Evolutionary conservation across 306 rosid species (phyloP).

Genomic region (Trifolium fragiferum): DNA sequence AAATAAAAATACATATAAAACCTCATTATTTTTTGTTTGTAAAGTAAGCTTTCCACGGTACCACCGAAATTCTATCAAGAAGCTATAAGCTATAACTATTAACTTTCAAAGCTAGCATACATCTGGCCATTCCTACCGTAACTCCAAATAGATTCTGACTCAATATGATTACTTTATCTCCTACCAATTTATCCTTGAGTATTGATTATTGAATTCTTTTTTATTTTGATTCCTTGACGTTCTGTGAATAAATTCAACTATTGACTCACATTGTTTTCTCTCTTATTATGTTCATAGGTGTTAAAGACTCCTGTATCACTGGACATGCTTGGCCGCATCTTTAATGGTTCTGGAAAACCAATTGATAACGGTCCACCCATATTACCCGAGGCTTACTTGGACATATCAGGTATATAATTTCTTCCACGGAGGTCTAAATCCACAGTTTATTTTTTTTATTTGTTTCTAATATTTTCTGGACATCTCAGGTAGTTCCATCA

Average conservation of each 20-base stretch:
- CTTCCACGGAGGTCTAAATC: slow-evolving; percentile 23
- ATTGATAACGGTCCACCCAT: slow-evolving; percentile 99
- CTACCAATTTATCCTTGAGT: neutral
- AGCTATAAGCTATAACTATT: neutral
- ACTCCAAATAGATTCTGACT: neutral
- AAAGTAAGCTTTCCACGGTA: neutral
- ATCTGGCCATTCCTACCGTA: neutral
- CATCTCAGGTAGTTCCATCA: slow-evolving; percentile 89
- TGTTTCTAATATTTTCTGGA: slow-evolving; percentile 21
- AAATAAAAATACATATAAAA: neutral
- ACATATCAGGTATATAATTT: slow-evolving; percentile 75
- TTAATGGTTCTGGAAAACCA: slow-evolving; percentile 98
- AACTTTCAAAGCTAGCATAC: neutral
- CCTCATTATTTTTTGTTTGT: slow-evolving; percentile 37
- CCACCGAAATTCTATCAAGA: neutral
- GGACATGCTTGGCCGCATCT: slow-evolving; percentile 98
- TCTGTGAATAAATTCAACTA: slow-evolving; percentile 28
- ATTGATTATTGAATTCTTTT: slow-evolving; percentile 25
- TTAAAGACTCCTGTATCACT: slow-evolving; percentile 94
- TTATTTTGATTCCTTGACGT: slow-evolving; percentile 19
- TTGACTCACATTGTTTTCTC: slow-evolving; percentile 40
- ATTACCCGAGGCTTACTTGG: slow-evolving; percentile 98
- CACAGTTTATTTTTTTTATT: neutral
- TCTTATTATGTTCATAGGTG: slow-evolving; percentile 58
- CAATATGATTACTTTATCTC: slow-evolving; percentile 14